Percentiles rank a stretch among this genome's conserved stretches.
These are phyloP conservation scores for Chenopodium suecicum DNA, from an alignment of 148 eudicot genomes.

Conservation along the genomic window DNA sequence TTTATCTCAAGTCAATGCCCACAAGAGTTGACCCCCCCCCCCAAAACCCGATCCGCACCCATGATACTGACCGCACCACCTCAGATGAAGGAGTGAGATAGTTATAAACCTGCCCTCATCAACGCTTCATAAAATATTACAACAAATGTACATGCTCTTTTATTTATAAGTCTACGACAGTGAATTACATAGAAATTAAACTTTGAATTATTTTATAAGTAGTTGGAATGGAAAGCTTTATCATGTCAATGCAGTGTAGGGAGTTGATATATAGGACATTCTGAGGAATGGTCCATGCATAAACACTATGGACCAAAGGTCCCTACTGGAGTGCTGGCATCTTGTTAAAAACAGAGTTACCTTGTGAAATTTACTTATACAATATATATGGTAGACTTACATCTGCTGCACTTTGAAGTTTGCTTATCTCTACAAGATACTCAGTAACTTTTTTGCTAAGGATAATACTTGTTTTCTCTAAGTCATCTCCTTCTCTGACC, in stretches of 20 bases:
- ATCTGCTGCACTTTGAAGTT: slow-evolving; percentile 72
- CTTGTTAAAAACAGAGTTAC: not conserved
- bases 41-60: not conserved
- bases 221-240: not conserved
- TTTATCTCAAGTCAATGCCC: not conserved
- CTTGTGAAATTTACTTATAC: slow-evolving; percentile 1
- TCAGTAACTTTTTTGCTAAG: slow-evolving; percentile 33
- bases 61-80: not conserved
- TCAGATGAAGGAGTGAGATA: not conserved
- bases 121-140: not conserved
- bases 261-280: not conserved
- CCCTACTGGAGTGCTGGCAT: not conserved
- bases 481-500: slow-evolving; percentile 62
- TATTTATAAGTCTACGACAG: not conserved
- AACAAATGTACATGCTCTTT: not conserved
- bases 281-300: not conserved
- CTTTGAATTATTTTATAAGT: not conserved
- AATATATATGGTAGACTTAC: slow-evolving; percentile 33
- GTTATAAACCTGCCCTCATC: not conserved
- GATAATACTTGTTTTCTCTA: slow-evolving; percentile 32
- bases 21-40: not conserved
- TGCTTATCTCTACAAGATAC: slow-evolving; percentile 51
- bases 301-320: not conserved
- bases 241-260: not conserved
- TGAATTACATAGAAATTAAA: not conserved